phyloP scores from a whole-genome alignment of 768 basidiomycete genomes.

The Mycena alexandri region DNA sequence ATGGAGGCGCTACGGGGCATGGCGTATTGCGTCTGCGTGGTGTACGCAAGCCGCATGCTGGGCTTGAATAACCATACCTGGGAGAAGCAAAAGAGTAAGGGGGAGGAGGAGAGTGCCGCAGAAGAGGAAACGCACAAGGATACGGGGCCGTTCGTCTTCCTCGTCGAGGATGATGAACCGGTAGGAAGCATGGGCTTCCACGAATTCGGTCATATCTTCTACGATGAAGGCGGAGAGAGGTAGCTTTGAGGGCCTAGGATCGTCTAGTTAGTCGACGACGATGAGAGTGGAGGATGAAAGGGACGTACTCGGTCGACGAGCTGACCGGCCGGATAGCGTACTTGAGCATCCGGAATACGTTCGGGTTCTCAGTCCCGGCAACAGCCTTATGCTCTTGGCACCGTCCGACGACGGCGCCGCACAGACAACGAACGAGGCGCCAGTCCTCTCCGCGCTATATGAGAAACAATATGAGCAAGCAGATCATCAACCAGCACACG shows the following conservation, averaged over 20 bases:
- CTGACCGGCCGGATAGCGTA: constrained; percentile 84
- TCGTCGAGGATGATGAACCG: constrained; percentile 92
- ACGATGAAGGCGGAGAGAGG: constrained; percentile 92
- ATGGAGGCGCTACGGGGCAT: constrained; percentile 74
- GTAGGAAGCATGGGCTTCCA: constrained; percentile 93
- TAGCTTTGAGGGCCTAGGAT: constrained; percentile 54
- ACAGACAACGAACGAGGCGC: constrained; percentile 78
- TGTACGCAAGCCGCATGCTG: constrained; percentile 83
- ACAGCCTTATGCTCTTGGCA: constrained; percentile 63
- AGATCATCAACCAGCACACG: constrained; percentile 10
- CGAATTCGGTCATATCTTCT: constrained; percentile 91
- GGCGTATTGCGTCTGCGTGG: constrained; percentile 63
- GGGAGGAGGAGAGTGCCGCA: background rate
- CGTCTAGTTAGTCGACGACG: constrained; percentile 8
- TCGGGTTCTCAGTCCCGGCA: constrained; percentile 44
- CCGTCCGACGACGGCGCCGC: constrained; percentile 86
- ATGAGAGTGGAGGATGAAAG: constrained; percentile 12
- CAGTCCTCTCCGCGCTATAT: constrained; percentile 72
- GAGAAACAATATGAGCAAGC: constrained; percentile 35
- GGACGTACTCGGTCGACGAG: constrained; percentile 71
- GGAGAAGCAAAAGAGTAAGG: constrained; percentile 3
- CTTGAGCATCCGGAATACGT: constrained; percentile 82
- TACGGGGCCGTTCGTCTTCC: constrained; percentile 81
- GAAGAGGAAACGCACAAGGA: constrained; percentile 70
- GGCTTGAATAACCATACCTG: constrained; percentile 98